Percentiles rank a stretch among this genome's conserved stretches.
phyloP scores from a whole-genome alignment of 75 land plant genomes.

The Selaginella tamariscina region DNA sequence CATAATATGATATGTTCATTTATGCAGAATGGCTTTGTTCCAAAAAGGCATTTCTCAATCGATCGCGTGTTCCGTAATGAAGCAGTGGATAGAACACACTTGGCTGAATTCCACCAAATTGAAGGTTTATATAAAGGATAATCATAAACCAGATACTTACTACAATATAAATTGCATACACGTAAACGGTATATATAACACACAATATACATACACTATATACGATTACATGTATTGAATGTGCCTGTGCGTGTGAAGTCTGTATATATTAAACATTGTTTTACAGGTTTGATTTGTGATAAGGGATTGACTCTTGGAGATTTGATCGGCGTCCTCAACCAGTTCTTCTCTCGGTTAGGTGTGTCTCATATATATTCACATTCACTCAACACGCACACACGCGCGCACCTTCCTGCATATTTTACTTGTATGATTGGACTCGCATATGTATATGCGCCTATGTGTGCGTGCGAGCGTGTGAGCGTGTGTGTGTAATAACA shows the following conservation, averaged over 20 bases:
- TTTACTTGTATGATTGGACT: too few species aligned
- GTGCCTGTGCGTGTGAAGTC: too few species aligned
- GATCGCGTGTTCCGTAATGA: constrained; percentile 98
- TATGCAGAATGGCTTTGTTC: constrained; percentile 47
- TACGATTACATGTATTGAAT: not conserved
- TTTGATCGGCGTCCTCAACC: constrained; percentile 72
- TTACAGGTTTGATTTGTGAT: constrained; percentile 78
- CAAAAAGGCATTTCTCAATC: constrained; percentile 83
- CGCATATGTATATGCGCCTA: too few species aligned
- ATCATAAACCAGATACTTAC: not conserved
- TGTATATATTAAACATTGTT: not conserved
- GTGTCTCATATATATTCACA: too few species aligned
- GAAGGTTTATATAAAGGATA: constrained; percentile 44
- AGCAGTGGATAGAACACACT: constrained; percentile 97
- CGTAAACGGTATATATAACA: not conserved
- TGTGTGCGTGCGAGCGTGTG: too few species aligned
- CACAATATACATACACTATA: not conserved
- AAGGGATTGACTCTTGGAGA: constrained; percentile 87
- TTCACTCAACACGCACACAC: too few species aligned
- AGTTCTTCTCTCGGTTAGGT: constrained; percentile 90
- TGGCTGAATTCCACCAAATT: constrained; percentile 97
- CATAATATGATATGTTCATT: too few species aligned
- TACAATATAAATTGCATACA: not conserved
- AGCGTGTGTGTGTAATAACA: too few species aligned
- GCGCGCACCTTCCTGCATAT: too few species aligned